Evolutionary conservation across 2,329 filamentous ascomycete species (phyloP), one percentile per base, ranked within the genome.

Genomic region (Ophiosphaerella narmari): DNA sequence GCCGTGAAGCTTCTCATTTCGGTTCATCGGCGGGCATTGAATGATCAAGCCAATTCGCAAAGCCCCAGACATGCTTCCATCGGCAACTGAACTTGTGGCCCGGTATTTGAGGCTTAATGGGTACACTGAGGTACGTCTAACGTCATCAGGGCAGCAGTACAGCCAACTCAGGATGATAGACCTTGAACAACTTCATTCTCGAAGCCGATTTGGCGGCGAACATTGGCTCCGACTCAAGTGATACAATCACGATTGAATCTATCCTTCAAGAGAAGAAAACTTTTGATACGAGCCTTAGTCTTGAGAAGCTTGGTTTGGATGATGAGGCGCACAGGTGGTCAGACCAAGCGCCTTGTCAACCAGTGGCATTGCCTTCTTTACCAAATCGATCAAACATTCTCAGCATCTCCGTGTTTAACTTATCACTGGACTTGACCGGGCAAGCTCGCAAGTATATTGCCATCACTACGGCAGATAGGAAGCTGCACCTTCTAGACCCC

Each of bases 261-360:
- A 73, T 86, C n/a, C 72, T 86, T 7, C 77, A 84, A 41, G 83
- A 86, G 68, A 86, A 86, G 71, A 78, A 76, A 59, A 73, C 72
- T 0, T 86, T 82, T 57, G 84, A 86, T 60, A 65, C 82, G 11
- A 82, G 74, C 47, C 65, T 80, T 23, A 75, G 73, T 3, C 85
- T 84, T 53, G 83, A 86, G 62, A 83, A 81, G 61, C 66, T 81
- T 39, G 79, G 77, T 5, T 52, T 77, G 1, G 69, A 77, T n/a
- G 74, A 78, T 47, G 70, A 54, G 11, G 67, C 74, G 14, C 67
- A 64, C 46, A 60, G 65, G 35, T 85, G 83, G 82, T 52, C 43
- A n/a, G 32, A 43, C 8, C 38, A 48, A 78, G 81, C 80, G 16
- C 81, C 81, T 8, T 73, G 74, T 9, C 65, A 69, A 16, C 76